A percentile compares a stretch with the other conserved stretches of the same genome.
Evolutionary conservation across 805 yeast genomes (phyloP).

Genomic region (Metschnikowia anglica): DNA sequence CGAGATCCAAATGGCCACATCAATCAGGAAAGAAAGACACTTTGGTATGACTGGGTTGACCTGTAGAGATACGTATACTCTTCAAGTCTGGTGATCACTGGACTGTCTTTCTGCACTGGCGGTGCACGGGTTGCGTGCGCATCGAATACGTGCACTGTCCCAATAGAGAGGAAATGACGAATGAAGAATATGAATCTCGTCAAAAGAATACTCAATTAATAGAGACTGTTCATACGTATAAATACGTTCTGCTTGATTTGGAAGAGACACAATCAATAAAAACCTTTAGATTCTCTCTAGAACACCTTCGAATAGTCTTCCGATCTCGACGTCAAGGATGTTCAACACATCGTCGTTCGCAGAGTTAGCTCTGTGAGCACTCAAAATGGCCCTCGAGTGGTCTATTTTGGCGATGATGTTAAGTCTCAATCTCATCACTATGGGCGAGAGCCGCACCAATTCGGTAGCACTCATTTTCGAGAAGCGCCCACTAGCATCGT

Average conservation of each 20-base stretch:
- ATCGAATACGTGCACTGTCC: not conserved
- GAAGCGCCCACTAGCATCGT: constrained; percentile 6
- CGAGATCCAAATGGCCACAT: constrained; percentile 16
- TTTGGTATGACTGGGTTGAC: too few species aligned
- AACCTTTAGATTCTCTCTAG: constrained; percentile 28
- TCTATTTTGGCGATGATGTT: constrained; percentile 34
- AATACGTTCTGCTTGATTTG: too few species aligned
- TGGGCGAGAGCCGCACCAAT: constrained; percentile 49
- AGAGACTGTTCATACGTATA: too few species aligned
- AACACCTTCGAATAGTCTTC: constrained; percentile 40
- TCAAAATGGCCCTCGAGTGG: constrained; percentile 10
- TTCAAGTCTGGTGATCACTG: too few species aligned
- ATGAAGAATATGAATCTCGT: too few species aligned
- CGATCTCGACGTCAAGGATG: constrained; percentile 36
- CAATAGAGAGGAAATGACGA: too few species aligned
- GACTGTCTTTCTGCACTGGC: constrained; percentile 2
- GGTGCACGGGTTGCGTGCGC: constrained; percentile 15
- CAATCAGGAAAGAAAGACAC: not conserved
- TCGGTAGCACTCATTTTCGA: constrained; percentile 47
- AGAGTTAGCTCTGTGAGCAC: not conserved
- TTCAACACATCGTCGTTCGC: constrained; percentile 15
- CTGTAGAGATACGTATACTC: too few species aligned
- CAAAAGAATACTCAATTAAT: too few species aligned
- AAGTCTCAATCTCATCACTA: constrained; percentile 52
- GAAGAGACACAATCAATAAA: not conserved